Conservation (phyloP, 768 basidiomycete genomes). For the Gyrodon lividus region DNA sequence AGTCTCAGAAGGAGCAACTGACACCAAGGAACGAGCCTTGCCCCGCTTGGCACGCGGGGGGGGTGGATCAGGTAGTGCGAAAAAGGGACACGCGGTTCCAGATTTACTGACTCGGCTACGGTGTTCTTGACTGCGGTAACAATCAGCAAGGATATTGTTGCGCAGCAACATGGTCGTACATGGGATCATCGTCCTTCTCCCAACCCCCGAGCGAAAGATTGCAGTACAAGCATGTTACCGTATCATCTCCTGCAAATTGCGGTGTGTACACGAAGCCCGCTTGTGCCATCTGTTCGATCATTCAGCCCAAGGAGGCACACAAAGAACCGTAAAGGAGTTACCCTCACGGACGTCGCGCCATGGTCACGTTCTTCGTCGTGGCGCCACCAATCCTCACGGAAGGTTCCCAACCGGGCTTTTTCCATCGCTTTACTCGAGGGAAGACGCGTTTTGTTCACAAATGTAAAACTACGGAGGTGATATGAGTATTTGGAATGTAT, state of each 20-base stretch:
- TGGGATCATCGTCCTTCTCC: conserved; percentile 84
- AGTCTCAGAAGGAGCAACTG: conserved; percentile 20
- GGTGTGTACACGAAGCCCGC: conserved; percentile 88
- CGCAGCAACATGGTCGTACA: conserved; percentile 47
- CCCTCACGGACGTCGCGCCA: conserved; percentile 71
- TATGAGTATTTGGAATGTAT: background rate
- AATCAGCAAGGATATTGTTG: conserved; percentile 5
- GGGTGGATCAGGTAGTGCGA: conserved; percentile 23
- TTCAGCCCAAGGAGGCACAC: background rate
- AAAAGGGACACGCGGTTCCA: conserved; percentile 42
- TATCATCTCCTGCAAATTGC: conserved; percentile 66
- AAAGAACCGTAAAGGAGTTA: conserved; percentile 19
- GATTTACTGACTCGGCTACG: conserved; percentile 59
- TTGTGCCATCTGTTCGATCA: conserved; percentile 60
- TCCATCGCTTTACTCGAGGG: conserved; percentile 71
- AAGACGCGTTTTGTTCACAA: conserved; percentile 56
- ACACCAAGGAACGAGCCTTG: conserved; percentile 21
- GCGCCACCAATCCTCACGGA: conserved; percentile 72
- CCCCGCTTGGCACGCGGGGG: conserved; percentile 17
- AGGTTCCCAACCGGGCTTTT: conserved; percentile 69
- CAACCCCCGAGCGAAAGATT: conserved; percentile 77
- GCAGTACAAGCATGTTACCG: conserved; percentile 85
- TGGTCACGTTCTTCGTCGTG: conserved; percentile 64
- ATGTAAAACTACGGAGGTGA: conserved; percentile 48
- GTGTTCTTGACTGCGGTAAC: conserved; percentile 63